Evolutionary conservation across 2,329 filamentous ascomycete genomes (phyloP).

Genomic region (Coleophoma crateriformis): DNA sequence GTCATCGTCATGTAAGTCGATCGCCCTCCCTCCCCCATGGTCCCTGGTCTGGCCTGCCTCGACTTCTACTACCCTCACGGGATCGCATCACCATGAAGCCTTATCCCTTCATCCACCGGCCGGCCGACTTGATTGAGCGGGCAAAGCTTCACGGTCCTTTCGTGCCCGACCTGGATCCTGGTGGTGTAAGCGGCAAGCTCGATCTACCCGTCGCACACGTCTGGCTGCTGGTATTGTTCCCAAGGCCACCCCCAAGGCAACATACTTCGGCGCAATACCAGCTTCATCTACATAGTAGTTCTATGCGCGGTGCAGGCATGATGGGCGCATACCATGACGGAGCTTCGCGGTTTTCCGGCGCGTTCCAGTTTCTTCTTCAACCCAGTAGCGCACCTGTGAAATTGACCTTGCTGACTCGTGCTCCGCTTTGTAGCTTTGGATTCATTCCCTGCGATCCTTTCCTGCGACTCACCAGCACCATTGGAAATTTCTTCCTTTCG

Average conservation of each 20-base stretch:
- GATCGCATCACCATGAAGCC: constrained; percentile 18
- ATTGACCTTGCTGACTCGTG: constrained; percentile 18
- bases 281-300: constrained; percentile 1
- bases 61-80: constrained; percentile 15
- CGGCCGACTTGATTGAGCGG: neutral
- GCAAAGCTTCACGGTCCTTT: neutral
- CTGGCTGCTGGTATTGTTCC: constrained; percentile 12
- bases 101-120: constrained; percentile 14
- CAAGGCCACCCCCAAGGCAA: constrained; percentile 2
- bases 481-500: constrained; percentile 16
- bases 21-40: constrained; percentile 6
- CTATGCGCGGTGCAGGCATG: constrained; percentile 20
- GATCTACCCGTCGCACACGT: constrained; percentile 11
- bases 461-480: constrained; percentile 20
- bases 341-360: constrained; percentile 5
- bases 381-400: neutral
- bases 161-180: neutral
- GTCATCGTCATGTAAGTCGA: constrained; percentile 21
- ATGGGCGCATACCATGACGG: constrained; percentile 17
- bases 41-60: constrained; percentile 9
- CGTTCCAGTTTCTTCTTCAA: neutral
- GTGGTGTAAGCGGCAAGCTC: constrained; percentile 4
- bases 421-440: constrained; percentile 21
- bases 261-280: constrained; percentile 20
- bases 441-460: constrained; percentile 21